Evolutionary conservation across 2,329 filamentous ascomycete genomes (phyloP).

Genomic region (Simplicillium sp.): DNA sequence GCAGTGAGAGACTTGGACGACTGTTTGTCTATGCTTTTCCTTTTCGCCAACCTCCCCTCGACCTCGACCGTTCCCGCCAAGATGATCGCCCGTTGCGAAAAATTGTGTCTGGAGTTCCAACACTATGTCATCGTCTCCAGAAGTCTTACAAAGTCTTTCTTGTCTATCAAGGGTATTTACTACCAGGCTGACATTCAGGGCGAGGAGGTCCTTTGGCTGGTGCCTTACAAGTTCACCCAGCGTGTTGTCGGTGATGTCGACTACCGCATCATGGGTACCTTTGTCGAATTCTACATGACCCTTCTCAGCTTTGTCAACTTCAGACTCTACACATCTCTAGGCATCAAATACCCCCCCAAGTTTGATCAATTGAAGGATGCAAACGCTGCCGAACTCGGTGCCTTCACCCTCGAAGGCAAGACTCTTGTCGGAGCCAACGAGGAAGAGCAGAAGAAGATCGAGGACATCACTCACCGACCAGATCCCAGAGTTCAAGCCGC

Average conservation of each 20-base stretch:
- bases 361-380: slow-evolving; percentile 85
- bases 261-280: slow-evolving; percentile 98
- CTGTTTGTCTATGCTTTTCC: slow-evolving; percentile 90
- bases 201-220: slow-evolving; percentile 93
- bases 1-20: slow-evolving; percentile 92
- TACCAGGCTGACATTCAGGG: slow-evolving; percentile 97
- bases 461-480: slow-evolving; percentile 36
- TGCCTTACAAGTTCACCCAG: slow-evolving; percentile 97
- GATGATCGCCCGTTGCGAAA: slow-evolving; percentile 91
- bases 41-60: slow-evolving; percentile 93
- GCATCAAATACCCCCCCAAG: slow-evolving; percentile 90
- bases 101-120: slow-evolving; percentile 89
- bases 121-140: slow-evolving; percentile 93
- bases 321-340: slow-evolving; percentile 81
- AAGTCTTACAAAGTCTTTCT: slow-evolving; percentile 87
- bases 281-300: slow-evolving; percentile 98
- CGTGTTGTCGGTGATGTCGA: slow-evolving; percentile 88
- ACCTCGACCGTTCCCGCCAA: slow-evolving; percentile 84
- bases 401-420: slow-evolving; percentile 77
- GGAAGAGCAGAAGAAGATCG: slow-evolving; percentile 41
- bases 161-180: slow-evolving; percentile 99
- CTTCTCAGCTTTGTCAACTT: slow-evolving; percentile 94
- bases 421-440: slow-evolving; percentile 48
- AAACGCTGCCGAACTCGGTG: slow-evolving; percentile 77
- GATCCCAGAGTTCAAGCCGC: slow-evolving; percentile 55